These are phyloP conservation scores for Amylostereum chailletii DNA, from an alignment of 1,284 basidiomycete genomes.

Conservation along the genomic window DNA sequence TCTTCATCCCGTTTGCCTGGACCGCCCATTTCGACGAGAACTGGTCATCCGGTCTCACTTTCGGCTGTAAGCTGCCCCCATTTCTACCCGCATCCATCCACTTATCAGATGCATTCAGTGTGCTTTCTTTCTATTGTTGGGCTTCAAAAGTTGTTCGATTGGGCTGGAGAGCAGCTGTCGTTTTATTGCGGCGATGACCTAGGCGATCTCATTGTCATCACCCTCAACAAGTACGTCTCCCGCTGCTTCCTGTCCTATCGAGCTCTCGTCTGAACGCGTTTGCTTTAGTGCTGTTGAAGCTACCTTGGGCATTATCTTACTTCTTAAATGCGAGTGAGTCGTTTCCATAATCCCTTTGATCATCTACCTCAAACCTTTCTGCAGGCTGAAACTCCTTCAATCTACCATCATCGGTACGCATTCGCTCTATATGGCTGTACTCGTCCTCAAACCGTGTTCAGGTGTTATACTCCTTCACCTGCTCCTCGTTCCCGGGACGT, in stretches of 20 bases:
- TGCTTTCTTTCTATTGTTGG: conserved; percentile 42
- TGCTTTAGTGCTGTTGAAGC: conserved; percentile 39
- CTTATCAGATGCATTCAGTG: conserved; percentile 25
- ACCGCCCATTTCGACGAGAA: conserved; percentile 33
- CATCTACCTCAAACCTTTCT: too few species aligned
- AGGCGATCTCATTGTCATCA: conserved; percentile 45
- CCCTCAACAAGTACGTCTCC: conserved; percentile 27
- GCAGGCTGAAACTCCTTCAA: conserved; percentile 39
- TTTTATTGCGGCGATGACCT: conserved; percentile 46
- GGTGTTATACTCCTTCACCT: conserved; percentile 57
- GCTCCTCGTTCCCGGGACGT: conserved; percentile 49
- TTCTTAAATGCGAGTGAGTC: conserved; percentile 47
- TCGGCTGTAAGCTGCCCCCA: background rate
- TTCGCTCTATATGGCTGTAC: too few species aligned
- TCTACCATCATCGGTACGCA: conserved; percentile 46
- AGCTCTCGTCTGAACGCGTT: too few species aligned
- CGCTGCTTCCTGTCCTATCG: too few species aligned
- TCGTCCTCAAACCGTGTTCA: conserved; percentile 10
- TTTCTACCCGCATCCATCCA: background rate
- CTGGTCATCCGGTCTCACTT: conserved; percentile 8
- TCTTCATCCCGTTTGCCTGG: conserved; percentile 61
- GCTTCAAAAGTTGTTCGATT: conserved; percentile 45
- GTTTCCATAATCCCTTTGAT: too few species aligned
- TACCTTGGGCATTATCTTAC: conserved; percentile 56
- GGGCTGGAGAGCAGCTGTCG: conserved; percentile 47